phyloP scores from a whole-genome alignment of 202 grass and related monocot species.

The Saccharum hybrid region DNA sequence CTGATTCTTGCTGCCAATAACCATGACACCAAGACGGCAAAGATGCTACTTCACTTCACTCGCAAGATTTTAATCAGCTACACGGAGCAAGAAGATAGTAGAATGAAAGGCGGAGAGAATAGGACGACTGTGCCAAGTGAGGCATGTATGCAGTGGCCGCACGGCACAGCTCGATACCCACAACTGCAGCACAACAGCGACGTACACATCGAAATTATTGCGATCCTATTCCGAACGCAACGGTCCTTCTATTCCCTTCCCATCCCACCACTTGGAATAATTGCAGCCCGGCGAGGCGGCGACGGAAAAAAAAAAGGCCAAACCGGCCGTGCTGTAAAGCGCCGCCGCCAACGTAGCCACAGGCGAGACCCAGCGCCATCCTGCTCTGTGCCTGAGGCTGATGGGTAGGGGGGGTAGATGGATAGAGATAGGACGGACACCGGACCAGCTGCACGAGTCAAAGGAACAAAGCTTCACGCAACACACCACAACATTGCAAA shows the following conservation, averaged over 20 bases:
- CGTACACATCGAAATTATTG: slow-evolving; percentile 40
- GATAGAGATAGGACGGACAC: neutral
- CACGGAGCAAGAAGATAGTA: neutral
- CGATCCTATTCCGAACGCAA: slow-evolving; percentile 44
- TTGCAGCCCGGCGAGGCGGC: neutral
- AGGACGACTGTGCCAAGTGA: slow-evolving; percentile 5
- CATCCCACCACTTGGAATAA: slow-evolving; percentile 14
- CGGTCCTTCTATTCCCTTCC: neutral
- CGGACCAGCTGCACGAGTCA: slow-evolving; percentile 32
- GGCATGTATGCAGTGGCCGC: slow-evolving; percentile 26
- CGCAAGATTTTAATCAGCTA: neutral
- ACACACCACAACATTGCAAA: slow-evolving; percentile 14
- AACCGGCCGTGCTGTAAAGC: slow-evolving; percentile 30
- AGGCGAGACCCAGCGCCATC: neutral
- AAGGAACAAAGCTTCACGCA: slow-evolving; percentile 56
- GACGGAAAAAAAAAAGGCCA: neutral
- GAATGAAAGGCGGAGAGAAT: neutral
- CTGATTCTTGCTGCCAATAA: neutral
- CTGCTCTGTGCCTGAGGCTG: neutral
- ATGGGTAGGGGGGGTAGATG: neutral
- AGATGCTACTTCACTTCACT: neutral
- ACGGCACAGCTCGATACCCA: slow-evolving; percentile 36
- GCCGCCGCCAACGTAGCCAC: neutral
- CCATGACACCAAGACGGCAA: neutral
- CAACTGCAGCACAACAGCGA: slow-evolving; percentile 48